Percentiles rank a stretch among this genome's conserved stretches.
phyloP scores from a whole-genome alignment of 257 asterid species.

The Solanum ossicruentum region DNA sequence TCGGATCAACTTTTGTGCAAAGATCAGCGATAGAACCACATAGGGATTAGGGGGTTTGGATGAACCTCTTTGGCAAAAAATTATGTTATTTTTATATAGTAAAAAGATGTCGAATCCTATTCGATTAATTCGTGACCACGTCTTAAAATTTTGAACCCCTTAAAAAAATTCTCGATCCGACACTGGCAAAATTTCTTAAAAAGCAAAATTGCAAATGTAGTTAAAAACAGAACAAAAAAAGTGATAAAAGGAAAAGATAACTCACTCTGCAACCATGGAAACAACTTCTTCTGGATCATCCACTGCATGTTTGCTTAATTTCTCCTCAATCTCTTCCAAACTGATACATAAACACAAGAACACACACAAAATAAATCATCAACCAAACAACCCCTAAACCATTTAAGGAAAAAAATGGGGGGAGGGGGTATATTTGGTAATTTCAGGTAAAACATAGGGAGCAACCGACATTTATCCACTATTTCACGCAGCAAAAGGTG shows the following conservation, averaged over 20 bases:
- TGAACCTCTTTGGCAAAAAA: too few species aligned
- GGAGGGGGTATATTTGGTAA: conserved; percentile 1
- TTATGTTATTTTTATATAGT: too few species aligned
- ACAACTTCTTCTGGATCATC: conserved; percentile 82
- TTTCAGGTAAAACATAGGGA: conserved; percentile 9
- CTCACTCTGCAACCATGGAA: conserved; percentile 81
- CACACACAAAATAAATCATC: not conserved
- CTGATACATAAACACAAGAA: conserved; percentile 22
- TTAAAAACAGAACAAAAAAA: not conserved
- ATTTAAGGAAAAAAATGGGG: not conserved
- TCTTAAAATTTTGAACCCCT: too few species aligned
- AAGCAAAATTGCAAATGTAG: not conserved
- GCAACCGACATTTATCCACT: conserved; percentile 24
- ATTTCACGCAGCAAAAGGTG: conserved; percentile 9
- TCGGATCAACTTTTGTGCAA: accelerated
- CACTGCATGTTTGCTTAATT: conserved; percentile 61
- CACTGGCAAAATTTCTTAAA: too few species aligned
- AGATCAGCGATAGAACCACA: too few species aligned
- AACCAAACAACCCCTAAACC: not conserved
- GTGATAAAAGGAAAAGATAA: conserved; percentile 1
- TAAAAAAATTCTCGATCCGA: too few species aligned
- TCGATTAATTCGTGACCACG: accelerated
- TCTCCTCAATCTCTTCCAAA: conserved; percentile 44
- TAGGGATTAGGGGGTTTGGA: too few species aligned
- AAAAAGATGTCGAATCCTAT: too few species aligned